Percentiles rank a stretch among this genome's conserved stretches.
phyloP scores from a whole-genome alignment of 2,329 filamentous ascomycete genomes.

The Alternaria angustiovoidea region DNA sequence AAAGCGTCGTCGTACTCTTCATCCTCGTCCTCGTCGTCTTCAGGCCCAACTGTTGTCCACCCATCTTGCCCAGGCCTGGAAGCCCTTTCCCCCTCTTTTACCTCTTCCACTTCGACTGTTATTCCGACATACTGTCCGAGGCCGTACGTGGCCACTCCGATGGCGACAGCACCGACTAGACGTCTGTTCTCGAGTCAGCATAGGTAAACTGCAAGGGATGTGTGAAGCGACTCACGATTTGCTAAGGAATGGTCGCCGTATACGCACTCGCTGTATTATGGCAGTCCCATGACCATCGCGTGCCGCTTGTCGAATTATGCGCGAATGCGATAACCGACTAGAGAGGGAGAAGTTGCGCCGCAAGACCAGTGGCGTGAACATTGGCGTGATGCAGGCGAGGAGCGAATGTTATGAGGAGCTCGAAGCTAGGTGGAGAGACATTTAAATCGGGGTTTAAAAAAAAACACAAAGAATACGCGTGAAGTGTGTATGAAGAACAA shows the following conservation, averaged over 20 bases:
- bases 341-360: conserved; percentile 50
- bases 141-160: conserved; percentile 29
- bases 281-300: conserved; percentile 43
- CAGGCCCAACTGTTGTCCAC: conserved; percentile 24
- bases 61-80: conserved; percentile 15
- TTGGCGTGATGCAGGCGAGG: conserved; percentile 31
- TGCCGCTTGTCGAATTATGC: conserved; percentile 35
- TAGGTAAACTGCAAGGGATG: not conserved
- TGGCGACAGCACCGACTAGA: conserved; percentile 32
- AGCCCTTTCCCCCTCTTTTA: conserved; percentile 16
- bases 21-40: conserved; percentile 42
- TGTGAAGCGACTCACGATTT: conserved; percentile 38
- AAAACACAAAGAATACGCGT: conserved; percentile 2
- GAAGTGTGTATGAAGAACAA: not conserved
- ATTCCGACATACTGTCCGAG: conserved; percentile 34
- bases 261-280: conserved; percentile 52
- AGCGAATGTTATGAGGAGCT: conserved; percentile 21
- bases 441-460: conserved; percentile 17
- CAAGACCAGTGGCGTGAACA: conserved; percentile 50
- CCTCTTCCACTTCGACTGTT: conserved; percentile 34
- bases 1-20: conserved; percentile 41
- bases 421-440: conserved; percentile 24
- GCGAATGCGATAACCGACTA: conserved; percentile 33
- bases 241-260: conserved; percentile 49
- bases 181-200: conserved; percentile 31